A percentile compares a stretch with the other conserved stretches of the same genome.
Conservation (phyloP, 2,329 filamentous ascomycete species). For the Cercospora zeae-maydis region DNA sequence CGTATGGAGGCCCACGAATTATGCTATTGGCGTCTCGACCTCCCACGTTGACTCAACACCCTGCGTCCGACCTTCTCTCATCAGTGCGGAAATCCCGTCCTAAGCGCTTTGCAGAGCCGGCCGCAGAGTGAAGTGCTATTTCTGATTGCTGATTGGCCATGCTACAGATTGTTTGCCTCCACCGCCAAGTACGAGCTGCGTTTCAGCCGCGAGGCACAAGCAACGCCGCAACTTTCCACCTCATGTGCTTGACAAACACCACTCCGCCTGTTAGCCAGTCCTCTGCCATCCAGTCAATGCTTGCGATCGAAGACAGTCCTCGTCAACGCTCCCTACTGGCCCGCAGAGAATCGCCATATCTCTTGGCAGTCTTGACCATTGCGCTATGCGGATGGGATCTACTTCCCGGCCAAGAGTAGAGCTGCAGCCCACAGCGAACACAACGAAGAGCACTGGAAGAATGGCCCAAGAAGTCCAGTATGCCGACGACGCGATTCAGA, state of each 20-base stretch:
- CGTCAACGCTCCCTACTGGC: not conserved
- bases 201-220: constrained; percentile 6
- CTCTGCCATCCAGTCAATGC: constrained; percentile 1
- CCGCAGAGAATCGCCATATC: not conserved
- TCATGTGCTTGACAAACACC: not conserved
- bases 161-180: not conserved
- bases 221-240: constrained; percentile 4
- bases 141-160: not conserved
- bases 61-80: not conserved
- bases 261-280: constrained; percentile 3
- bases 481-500: not conserved
- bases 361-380: constrained; percentile 11
- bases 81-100: not conserved
- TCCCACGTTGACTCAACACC: not conserved
- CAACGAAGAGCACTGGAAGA: constrained; percentile 12
- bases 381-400: constrained; percentile 12
- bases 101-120: not conserved
- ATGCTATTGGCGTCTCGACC: not conserved
- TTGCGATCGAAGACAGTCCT: not conserved
- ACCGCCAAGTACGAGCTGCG: not conserved
- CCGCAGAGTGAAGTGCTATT: not conserved
- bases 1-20: not conserved
- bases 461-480: constrained; percentile 3
- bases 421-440: not conserved
- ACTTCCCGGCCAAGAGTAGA: constrained; percentile 10